A percentile compares a stretch with the other conserved stretches of the same genome.
Evolutionary conservation across 2,329 filamentous ascomycete genomes (phyloP).

Genomic region (Nakataea oryzae): DNA sequence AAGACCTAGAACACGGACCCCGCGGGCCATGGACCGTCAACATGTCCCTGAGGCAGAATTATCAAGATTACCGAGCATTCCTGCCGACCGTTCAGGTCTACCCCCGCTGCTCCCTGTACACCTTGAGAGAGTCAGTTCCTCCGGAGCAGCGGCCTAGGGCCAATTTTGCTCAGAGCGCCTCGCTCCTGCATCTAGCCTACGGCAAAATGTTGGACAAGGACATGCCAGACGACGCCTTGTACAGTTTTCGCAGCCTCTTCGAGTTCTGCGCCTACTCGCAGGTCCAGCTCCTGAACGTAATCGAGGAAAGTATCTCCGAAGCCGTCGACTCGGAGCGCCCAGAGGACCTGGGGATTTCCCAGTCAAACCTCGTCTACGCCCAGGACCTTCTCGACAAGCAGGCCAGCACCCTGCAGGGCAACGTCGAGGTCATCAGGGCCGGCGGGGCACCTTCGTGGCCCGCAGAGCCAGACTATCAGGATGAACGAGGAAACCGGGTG

Average conservation of each 20-base stretch:
- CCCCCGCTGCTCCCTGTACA: neutral
- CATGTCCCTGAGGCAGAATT: neutral
- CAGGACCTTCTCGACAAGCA: neutral
- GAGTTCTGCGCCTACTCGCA: neutral
- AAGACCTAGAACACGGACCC: neutral
- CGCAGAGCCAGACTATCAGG: too few species aligned
- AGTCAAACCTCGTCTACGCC: neutral
- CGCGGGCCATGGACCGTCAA: neutral
- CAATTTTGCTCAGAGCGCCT: neutral
- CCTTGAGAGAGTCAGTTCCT: neutral
- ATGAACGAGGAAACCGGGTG: neutral
- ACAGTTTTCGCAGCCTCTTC: neutral
- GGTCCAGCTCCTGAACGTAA: neutral
- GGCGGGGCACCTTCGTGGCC: neutral
- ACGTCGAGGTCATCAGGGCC: neutral
- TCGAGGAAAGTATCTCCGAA: neutral
- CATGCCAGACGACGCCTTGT: neutral
- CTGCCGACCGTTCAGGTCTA: neutral
- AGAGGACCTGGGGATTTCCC: neutral
- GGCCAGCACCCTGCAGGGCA: neutral
- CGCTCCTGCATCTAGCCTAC: neutral
- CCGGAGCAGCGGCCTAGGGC: neutral
- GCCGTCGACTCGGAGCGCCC: neutral
- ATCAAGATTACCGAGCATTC: neutral
- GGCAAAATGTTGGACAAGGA: neutral